Conservation (phyloP, 148 eudicot species). For the Tetragonia tetragonoides region DNA sequence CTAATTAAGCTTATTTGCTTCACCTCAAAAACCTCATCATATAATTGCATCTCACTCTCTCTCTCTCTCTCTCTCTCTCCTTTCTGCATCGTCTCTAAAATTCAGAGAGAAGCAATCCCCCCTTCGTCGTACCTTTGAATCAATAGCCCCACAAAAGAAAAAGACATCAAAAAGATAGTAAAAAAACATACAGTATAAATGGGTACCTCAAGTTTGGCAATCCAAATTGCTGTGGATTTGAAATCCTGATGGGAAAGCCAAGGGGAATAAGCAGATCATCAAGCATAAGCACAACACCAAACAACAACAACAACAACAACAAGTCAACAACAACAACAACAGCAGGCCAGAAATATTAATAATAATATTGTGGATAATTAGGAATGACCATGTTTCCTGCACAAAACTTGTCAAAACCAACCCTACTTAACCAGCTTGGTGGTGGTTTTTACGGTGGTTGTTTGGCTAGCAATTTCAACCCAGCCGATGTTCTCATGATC, state of each 20-base stretch:
- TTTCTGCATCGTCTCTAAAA: not conserved
- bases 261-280: not conserved
- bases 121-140: no score
- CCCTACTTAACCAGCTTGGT: not conserved
- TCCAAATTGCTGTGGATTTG: not conserved
- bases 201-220: not conserved
- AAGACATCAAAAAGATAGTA: no score
- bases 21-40: no score
- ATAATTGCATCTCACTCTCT: not conserved
- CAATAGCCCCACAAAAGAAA: no score
- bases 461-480: constrained; percentile 13
- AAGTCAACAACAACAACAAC: not conserved
- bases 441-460: constrained; percentile 9
- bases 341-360: not conserved
- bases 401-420: constrained; percentile 26
- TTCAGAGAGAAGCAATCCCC: constrained; percentile 21
- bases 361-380: not conserved
- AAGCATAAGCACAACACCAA: not conserved
- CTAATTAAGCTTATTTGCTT: no score
- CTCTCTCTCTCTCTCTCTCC: not conserved
- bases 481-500: not conserved
- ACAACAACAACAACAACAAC: no score
- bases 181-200: not conserved
- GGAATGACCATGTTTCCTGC: constrained; percentile 58
- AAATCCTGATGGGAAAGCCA: not conserved